A percentile compares a stretch with the other conserved stretches of the same genome.
phyloP scores from a whole-genome alignment of 495 filamentous ascomycete species.

The Bathelium albidoporum region DNA sequence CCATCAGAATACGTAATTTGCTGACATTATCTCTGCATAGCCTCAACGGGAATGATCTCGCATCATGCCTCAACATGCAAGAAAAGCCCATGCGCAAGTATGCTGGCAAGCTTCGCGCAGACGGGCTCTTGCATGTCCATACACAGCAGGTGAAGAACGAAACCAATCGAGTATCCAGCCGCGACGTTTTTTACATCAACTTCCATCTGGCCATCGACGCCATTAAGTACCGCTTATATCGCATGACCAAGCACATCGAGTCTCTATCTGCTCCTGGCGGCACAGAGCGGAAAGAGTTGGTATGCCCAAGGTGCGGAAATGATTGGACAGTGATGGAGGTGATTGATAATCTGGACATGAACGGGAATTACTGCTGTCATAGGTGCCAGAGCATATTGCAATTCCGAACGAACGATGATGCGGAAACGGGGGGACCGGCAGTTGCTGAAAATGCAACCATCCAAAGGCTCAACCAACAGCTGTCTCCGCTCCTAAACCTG shows the following conservation, averaged over 20 bases:
- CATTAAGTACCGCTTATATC: constrained; percentile 87
- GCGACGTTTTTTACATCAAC: constrained; percentile 95
- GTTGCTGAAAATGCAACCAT: constrained; percentile 57
- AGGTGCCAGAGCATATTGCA: constrained; percentile 47
- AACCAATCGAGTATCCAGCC: constrained; percentile 59
- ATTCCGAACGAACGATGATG: not conserved
- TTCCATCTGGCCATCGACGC: constrained; percentile 90
- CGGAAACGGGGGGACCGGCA: constrained; percentile 7
- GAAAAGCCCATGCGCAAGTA: constrained; percentile 78
- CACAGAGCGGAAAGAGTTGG: constrained; percentile 85
- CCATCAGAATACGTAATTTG: not conserved
- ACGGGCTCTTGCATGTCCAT: constrained; percentile 74
- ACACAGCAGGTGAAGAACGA: constrained; percentile 17
- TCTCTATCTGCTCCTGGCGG: constrained; percentile 58
- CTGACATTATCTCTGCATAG: constrained; percentile 31
- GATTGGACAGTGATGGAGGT: constrained; percentile 85
- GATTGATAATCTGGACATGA: constrained; percentile 53
- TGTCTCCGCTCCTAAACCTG: constrained; percentile 72
- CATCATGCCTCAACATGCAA: constrained; percentile 64
- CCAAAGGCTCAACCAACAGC: constrained; percentile 74
- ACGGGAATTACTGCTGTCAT: constrained; percentile 68
- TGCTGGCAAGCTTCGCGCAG: constrained; percentile 71
- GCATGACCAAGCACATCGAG: constrained; percentile 74
- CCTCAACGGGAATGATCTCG: constrained; percentile 78
- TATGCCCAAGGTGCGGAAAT: constrained; percentile 65